Conservation (phyloP, 306 rosid genomes). For the Alnus rubra region DNA sequence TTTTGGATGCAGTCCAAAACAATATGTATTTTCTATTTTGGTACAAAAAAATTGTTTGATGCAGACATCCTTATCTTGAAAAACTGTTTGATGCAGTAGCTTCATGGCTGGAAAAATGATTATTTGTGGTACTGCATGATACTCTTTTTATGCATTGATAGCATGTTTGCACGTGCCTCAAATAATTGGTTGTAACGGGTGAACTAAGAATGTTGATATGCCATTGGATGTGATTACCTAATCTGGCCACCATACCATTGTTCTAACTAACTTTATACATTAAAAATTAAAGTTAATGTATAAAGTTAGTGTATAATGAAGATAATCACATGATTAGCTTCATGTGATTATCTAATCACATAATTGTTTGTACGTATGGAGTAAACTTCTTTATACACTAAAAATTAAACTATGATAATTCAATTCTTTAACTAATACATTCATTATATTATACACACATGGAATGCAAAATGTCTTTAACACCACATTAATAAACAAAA, state of each 20-base stretch:
- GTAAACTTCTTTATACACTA: background rate
- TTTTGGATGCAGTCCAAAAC: no score
- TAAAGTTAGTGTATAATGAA: no score
- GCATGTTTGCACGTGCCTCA: background rate
- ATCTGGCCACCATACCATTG: background rate
- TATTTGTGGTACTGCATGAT: slow-evolving; percentile 45
- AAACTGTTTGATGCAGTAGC: slow-evolving; percentile 70
- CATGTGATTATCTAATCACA: no score
- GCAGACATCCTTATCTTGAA: slow-evolving; percentile 54
- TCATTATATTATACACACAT: no score
- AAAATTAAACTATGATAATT: background rate
- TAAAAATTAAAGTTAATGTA: no score
- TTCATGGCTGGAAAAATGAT: slow-evolving; percentile 52
- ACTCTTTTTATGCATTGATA: background rate
- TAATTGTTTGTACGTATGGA: background rate
- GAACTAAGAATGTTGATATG: background rate
- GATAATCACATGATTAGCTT: no score
- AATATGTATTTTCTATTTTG: no score
- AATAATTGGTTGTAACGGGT: background rate
- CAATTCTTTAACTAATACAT: background rate
- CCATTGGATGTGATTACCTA: background rate
- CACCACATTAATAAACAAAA: no score
- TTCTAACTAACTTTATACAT: background rate
- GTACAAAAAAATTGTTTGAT: background rate
- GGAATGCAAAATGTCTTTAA: no score